Evolutionary conservation across 805 yeast genomes (phyloP), one percentile per base, ranked within the genome.

Genomic region (Cyberlindnera xishuangbannaensis): DNA sequence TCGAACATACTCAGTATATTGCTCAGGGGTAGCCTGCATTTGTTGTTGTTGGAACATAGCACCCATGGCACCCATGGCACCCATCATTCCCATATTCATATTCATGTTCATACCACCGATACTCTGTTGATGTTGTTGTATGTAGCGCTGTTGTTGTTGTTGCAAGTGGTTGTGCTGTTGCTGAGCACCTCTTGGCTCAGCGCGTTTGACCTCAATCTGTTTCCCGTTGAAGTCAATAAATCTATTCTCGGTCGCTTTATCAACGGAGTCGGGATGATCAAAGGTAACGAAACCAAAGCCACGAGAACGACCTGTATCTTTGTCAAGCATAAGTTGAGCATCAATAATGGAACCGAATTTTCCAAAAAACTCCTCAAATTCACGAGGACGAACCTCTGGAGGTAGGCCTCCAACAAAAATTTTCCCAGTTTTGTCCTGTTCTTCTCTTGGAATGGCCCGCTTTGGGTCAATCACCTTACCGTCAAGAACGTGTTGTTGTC

Each of bases 381-480:
- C 97, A 44, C 74, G 74, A 48, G 94, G 96, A 43, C 87, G 86
- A 33, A 88, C 95, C 54, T 85, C 90, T 15, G 94, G 84, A 34
- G 95, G 88, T 40, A 90, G 83, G 47, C 98, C 98, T 45, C 98
- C 98, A 25, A 90, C 97, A 54, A 90, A 90, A 46, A 90, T 88
- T 64, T 90, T 90, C 48, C 97, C 95, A 13, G 95, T 86, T 56
- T 83, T 84, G 56, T 88, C 96, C 61, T 90, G 98, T 59, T 90
- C 97, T 56, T 90, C 97, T 58, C 85, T 82, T 22, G 97, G 97
- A 51, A 90, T 90, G 17, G 98, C 97, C 51, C 97, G 75, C 59
- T 90, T 90, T 25, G 98, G 97, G 57, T 90, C 98, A 55, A 90
- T 92, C 40, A 90, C 82, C 60, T 90, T 90, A 44, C 97, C 97